Percentiles rank a stretch among this genome's conserved stretches.
These are phyloP conservation scores for Aureobasidium sp. DNA, from an alignment of 2,329 filamentous ascomycete species.

Conservation along the genomic window DNA sequence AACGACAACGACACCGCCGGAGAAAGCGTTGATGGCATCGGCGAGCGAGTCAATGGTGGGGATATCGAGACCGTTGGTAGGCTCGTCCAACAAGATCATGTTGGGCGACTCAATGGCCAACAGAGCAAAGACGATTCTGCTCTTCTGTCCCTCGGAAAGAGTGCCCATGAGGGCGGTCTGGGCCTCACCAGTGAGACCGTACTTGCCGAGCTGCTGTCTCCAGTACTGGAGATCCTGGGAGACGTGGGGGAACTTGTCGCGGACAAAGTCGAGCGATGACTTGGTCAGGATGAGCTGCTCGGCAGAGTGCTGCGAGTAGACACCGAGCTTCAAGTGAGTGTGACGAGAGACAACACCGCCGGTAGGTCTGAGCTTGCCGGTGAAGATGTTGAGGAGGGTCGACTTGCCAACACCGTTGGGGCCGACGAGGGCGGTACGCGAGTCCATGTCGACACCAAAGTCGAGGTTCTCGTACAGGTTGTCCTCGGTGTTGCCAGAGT, in stretches of 20 bases:
- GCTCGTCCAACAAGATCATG: conserved; percentile 96
- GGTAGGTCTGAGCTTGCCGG: conserved; percentile 82
- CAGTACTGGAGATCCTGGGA: conserved; percentile 99
- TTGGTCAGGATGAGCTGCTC: conserved; percentile 98
- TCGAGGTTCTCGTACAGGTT: conserved; percentile 95
- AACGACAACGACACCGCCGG: conserved; percentile 93
- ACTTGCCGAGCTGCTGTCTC: conserved; percentile 92
- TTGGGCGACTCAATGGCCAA: conserved; percentile 92
- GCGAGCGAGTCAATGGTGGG: conserved; percentile 96
- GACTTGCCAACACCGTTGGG: conserved; percentile 99
- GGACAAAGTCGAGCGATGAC: conserved; percentile 92
- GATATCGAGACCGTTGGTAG: conserved; percentile 98
- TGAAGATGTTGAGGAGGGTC: conserved; percentile 91
- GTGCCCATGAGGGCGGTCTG: conserved; percentile 98
- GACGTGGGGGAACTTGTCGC: conserved; percentile 83
- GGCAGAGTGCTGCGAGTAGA: conserved; percentile 97
- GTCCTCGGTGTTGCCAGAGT: conserved; percentile 80
- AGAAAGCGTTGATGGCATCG: conserved; percentile 94
- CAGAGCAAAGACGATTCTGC: conserved; percentile 93
- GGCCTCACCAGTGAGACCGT: conserved; percentile 84
- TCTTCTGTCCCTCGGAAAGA: conserved; percentile 94
- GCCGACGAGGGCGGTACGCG: conserved; percentile 88
- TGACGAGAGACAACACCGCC: conserved; percentile 75
- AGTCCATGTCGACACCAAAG: conserved; percentile 99
- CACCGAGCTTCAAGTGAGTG: conserved; percentile 95